Evolutionary conservation across 2,329 filamentous ascomycete species (phyloP), one percentile per base, ranked within the genome.

Genomic region (Stemphylium beticola): DNA sequence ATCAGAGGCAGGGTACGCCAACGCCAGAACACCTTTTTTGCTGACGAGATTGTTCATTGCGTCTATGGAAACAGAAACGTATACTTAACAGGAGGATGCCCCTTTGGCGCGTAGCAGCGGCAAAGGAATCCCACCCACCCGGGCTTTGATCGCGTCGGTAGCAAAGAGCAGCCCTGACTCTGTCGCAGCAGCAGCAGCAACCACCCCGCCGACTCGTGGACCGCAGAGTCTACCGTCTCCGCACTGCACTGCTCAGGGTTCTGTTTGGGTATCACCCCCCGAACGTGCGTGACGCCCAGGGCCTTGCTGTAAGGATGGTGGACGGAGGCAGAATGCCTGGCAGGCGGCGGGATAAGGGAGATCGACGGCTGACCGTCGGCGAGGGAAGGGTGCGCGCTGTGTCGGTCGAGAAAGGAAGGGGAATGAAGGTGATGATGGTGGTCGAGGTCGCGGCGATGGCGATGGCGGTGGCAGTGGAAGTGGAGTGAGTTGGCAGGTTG

Each of bases 131-230:
- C 48, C 48, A 37, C 48, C 48, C 48, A 24, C 48, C 48, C 48
- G 48, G 48, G 48, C 48, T 50, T n/a, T n/a, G n/a, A 42, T 44
- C 12, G 37, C 46, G 46, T 49, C 17, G 48, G 22, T 38, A 11
- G 48, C 32, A 50, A 36, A 43, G 48, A 50, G 48, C 39, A 50
- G 48, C 48, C 48, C 48, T 50, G 22, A 50, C 48, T 50, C 48
- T 44, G 22, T 43, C 32, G 20, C 39, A 24, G 22, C 32, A 50
- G 15, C 47, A 43, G n/a, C 12, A 36, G 17, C 3, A 4, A 15
- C 15, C n/a, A n/a, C n/a, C n/a, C 9, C 26, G 37, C 31, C 48
- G 36, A 18, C 20, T 18, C 33, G 39, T 44, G 40, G 38, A 34
- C 32, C 22, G 20, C 48, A 22, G 44, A 44, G 22, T 39, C 39